Evolutionary conservation across 2,329 filamentous ascomycete species (phyloP).

Genomic region (Nigrospora oryzae): DNA sequence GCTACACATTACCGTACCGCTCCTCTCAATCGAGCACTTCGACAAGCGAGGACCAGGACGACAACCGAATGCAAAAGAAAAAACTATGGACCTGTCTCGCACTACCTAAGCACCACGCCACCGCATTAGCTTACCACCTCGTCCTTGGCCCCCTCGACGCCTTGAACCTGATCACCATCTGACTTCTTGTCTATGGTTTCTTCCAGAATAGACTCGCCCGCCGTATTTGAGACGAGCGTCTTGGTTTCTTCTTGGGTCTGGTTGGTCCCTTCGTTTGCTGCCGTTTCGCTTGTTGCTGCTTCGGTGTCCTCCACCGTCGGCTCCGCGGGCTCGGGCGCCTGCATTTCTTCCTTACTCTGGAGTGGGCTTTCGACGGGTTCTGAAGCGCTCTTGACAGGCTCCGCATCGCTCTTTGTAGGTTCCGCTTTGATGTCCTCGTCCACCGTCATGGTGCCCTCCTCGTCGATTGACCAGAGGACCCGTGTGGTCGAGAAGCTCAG

Average conservation of each 20-base stretch:
- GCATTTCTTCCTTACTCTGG: neutral
- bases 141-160: conserved; percentile 15
- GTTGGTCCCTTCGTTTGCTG: neutral
- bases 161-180: conserved; percentile 16
- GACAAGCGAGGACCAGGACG: no score
- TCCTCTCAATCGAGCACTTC: neutral
- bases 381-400: neutral
- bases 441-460: conserved; percentile 35
- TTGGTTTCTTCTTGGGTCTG: conserved; percentile 14
- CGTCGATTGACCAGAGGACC: conserved; percentile 44
- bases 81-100: no score
- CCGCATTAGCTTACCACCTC: conserved; percentile 10
- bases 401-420: conserved; percentile 4
- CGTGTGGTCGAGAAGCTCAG: conserved; percentile 38
- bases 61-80: no score
- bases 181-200: conserved; percentile 19
- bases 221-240: conserved; percentile 19
- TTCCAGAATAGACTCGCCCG: conserved; percentile 20
- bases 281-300: conserved; percentile 5
- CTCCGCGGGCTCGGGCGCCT: neutral
- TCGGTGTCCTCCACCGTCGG: neutral
- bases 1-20: neutral
- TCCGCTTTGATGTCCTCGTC: conserved; percentile 15
- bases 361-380: conserved; percentile 1
- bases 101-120: no score